A percentile compares a stretch with the other conserved stretches of the same genome.
Evolutionary conservation across 2,329 filamentous ascomycete genomes (phyloP).

Genomic region (Mollisiaceae sp.): DNA sequence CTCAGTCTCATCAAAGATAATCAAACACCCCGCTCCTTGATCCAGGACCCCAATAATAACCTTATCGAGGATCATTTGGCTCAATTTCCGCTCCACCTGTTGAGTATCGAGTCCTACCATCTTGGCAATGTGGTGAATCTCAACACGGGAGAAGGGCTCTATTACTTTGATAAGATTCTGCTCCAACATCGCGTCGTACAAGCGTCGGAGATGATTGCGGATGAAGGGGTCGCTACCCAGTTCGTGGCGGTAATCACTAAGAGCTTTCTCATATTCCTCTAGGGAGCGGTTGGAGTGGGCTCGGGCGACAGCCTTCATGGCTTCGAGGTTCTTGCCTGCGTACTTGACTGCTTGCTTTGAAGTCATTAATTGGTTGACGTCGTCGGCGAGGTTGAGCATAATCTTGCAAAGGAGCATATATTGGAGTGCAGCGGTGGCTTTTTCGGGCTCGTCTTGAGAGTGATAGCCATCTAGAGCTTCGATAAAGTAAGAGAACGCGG

Average conservation of each 20-base stretch:
- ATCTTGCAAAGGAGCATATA: constrained; percentile 99
- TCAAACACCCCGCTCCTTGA: constrained; percentile 95
- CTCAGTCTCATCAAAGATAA: constrained; percentile 95
- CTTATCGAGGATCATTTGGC: constrained; percentile 99
- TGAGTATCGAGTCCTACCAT: constrained; percentile 96
- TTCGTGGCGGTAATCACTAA: constrained; percentile 90
- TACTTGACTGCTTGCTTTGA: constrained; percentile 98
- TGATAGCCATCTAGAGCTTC: constrained; percentile 98
- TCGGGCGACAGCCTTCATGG: constrained; percentile 97
- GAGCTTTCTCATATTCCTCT: constrained; percentile 94
- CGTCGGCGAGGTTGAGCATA: constrained; percentile 96
- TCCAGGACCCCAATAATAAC: constrained; percentile 97
- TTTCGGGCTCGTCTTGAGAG: constrained; percentile 82
- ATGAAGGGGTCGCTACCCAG: constrained; percentile 95
- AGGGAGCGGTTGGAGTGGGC: constrained; percentile 94
- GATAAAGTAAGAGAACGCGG: constrained; percentile 98
- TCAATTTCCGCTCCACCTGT: constrained; percentile 97
- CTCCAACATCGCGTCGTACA: constrained; percentile 99
- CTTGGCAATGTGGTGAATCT: constrained; percentile 95
- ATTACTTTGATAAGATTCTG: constrained; percentile 99
- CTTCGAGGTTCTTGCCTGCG: constrained; percentile 92
- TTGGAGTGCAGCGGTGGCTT: constrained; percentile 96
- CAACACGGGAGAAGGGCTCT: constrained; percentile 95
- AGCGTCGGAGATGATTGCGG: constrained; percentile 89
- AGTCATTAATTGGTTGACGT: constrained; percentile 92